phyloP scores from a whole-genome alignment of 106 monocot genomes.

The Ottelia alismoides region DNA sequence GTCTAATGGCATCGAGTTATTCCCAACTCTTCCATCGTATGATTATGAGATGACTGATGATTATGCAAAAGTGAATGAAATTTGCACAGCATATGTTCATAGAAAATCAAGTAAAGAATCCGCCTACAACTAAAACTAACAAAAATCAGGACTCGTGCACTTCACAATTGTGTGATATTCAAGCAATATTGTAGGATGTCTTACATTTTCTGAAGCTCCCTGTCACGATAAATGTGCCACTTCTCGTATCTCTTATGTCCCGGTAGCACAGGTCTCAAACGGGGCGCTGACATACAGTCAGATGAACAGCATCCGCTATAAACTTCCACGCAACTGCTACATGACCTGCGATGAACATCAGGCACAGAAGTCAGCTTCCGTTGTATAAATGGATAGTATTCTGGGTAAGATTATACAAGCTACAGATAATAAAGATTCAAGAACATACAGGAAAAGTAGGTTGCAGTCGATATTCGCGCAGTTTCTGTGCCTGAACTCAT shows the following conservation, averaged over 20 bases:
- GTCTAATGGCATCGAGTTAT: no score
- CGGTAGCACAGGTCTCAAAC: conserved; percentile 58
- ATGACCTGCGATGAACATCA: conserved; percentile 41
- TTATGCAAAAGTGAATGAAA: no score
- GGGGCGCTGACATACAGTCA: conserved; percentile 49
- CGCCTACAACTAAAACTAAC: no score
- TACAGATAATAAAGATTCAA: neutral
- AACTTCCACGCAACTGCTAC: conserved; percentile 42
- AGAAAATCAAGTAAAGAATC: no score
- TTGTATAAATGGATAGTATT: neutral
- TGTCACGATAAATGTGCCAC: conserved; percentile 78
- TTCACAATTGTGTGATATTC: no score
- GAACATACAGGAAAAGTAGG: conserved; percentile 67
- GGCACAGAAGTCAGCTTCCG: no score
- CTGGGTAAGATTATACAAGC: neutral
- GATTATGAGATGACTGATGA: no score
- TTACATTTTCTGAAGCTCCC: conserved; percentile 9
- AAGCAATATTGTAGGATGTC: no score
- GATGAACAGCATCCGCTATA: conserved; percentile 67
- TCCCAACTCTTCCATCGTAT: no score
- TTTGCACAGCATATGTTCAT: no score
- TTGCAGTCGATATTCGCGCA: conserved; percentile 97
- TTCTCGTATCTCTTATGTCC: conserved; percentile 65
- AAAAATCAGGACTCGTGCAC: no score
- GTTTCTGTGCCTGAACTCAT: conserved; percentile 73